Evolutionary conservation across 1,284 basidiomycete genomes (phyloP).

Genomic region (Sporisorium sorghi): DNA sequence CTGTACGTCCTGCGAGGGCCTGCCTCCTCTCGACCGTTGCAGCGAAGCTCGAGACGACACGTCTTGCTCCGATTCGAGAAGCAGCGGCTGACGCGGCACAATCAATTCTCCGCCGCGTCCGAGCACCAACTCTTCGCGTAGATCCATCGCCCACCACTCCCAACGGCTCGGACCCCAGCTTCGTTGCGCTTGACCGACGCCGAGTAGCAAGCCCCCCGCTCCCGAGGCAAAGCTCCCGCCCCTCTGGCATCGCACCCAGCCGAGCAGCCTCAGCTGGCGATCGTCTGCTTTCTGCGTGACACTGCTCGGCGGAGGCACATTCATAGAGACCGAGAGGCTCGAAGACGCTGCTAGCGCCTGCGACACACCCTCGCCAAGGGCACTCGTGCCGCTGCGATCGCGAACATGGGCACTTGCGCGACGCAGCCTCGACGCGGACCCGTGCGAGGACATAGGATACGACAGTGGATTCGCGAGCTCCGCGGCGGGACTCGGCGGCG

Average conservation of each 20-base stretch:
- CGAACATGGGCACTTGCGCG: conserved; percentile 38
- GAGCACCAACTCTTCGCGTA: conserved; percentile 38
- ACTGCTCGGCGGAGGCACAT: conserved; percentile 26
- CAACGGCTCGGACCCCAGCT: conserved; percentile 23
- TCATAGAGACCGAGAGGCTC: conserved; percentile 24
- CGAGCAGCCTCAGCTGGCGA: conserved; percentile 38
- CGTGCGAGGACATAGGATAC: conserved; percentile 53
- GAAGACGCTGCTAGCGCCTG: conserved; percentile 26
- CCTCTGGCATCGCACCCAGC: conserved; percentile 42
- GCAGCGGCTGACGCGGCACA: conserved; percentile 31
- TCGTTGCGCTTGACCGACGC: conserved; percentile 30
- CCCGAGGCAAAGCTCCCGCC: conserved; percentile 32
- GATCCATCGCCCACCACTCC: conserved; percentile 49
- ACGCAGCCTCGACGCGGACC: conserved; percentile 36
- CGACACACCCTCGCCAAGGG: conserved; percentile 6
- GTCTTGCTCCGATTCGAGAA: conserved; percentile 7
- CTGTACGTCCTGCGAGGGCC: conserved; percentile 12
- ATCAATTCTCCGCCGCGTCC: conserved; percentile 47
- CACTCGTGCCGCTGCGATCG: conserved; percentile 31
- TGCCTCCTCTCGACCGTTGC: conserved; percentile 7
- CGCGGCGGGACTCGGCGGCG: conserved; percentile 44
- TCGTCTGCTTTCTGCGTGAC: conserved; percentile 35
- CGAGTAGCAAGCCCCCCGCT: conserved; percentile 13
- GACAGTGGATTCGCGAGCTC: conserved; percentile 37
- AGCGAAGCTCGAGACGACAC: conserved; percentile 8